A percentile compares a stretch with the other conserved stretches of the same genome.
These are phyloP conservation scores for Saitozyma podzolica DNA, from an alignment of 768 basidiomycete genomes.

Conservation along the genomic window DNA sequence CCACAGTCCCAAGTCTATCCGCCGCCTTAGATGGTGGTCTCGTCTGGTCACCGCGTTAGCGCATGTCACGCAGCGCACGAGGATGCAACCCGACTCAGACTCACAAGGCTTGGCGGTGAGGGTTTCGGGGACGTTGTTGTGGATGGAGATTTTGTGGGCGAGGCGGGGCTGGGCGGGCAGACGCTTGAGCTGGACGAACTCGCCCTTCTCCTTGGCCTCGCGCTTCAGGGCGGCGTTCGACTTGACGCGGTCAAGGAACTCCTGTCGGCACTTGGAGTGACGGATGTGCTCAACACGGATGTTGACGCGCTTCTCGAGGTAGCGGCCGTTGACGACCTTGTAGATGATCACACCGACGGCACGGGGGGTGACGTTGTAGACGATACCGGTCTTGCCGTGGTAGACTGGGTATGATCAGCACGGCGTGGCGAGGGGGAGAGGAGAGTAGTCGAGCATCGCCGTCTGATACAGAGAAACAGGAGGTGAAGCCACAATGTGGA, in stretches of 20 bases:
- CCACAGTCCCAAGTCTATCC: slow-evolving; percentile 7
- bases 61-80: neutral
- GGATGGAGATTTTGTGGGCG: slow-evolving; percentile 69
- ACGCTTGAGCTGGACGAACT: slow-evolving; percentile 80
- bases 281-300: slow-evolving; percentile 90
- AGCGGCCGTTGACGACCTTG: slow-evolving; percentile 98
- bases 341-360: slow-evolving; percentile 95
- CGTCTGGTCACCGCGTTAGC: slow-evolving; percentile 57
- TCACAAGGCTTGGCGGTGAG: slow-evolving; percentile 77
- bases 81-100: slow-evolving; percentile 7
- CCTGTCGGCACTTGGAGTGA: slow-evolving; percentile 96
- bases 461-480: neutral
- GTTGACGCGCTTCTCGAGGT: slow-evolving; percentile 99
- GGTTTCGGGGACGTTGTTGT: slow-evolving; percentile 82
- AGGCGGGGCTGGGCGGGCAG: slow-evolving; percentile 79
- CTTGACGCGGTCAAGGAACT: slow-evolving; percentile 96
- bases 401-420: slow-evolving; percentile 33
- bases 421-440: neutral
- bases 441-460: neutral
- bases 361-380: slow-evolving; percentile 95
- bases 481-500: neutral
- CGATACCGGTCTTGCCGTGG: slow-evolving; percentile 88
- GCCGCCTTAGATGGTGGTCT: slow-evolving; percentile 81
- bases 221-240: slow-evolving; percentile 77
- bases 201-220: slow-evolving; percentile 90